phyloP scores from a whole-genome alignment of 208 protist species.

The Acanthamoeba royreba region DNA sequence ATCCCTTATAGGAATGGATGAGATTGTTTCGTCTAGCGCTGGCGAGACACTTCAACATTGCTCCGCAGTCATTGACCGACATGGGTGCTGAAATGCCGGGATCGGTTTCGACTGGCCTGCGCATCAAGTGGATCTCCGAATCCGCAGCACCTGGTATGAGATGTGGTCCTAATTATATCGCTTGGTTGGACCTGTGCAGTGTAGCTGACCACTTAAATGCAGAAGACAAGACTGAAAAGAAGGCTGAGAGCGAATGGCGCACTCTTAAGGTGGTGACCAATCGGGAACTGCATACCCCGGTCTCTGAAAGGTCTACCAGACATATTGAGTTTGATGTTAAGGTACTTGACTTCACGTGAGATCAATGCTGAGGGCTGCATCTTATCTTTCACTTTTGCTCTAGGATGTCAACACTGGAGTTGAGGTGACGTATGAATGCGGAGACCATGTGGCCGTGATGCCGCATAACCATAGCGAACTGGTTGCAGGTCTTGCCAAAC shows the following conservation, averaged over 20 bases:
- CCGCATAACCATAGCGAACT: neutral
- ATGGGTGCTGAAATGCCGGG: no score
- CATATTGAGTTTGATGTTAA: neutral
- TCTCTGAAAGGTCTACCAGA: neutral
- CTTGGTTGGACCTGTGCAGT: no score
- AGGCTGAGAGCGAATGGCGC: neutral
- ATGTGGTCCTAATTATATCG: no score
- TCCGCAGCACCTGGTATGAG: no score
- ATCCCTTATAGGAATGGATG: neutral
- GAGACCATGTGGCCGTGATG: neutral
- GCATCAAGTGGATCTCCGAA: no score
- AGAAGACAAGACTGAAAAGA: neutral
- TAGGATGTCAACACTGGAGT: no score
- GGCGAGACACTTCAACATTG: neutral
- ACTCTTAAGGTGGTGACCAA: neutral
- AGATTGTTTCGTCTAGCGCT: neutral
- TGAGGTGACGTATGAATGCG: constrained; percentile 8
- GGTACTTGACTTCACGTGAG: no score
- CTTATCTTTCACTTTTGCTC: no score
- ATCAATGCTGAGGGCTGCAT: no score
- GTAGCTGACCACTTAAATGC: no score
- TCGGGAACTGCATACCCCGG: neutral
- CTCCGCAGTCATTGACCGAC: neutral
- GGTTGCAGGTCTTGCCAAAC: neutral
- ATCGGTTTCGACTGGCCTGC: no score